Conservation (phyloP, 2,329 filamentous ascomycete species). For the Colletotrichum sp. region DNA sequence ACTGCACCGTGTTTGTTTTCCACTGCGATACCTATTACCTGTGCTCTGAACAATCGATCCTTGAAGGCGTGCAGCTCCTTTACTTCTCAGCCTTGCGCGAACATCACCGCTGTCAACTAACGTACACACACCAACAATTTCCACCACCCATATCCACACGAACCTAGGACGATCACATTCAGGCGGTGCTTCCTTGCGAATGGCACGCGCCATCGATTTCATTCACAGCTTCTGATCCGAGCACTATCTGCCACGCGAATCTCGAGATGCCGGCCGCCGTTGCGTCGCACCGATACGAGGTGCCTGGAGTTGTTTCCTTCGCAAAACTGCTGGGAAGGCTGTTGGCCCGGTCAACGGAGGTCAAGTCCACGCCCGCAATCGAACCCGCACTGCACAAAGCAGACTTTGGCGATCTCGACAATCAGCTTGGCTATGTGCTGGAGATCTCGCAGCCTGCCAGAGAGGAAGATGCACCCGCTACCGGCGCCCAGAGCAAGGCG, state of each 20-base stretch:
- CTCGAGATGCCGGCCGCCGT: conserved; percentile 54
- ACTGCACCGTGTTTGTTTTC: background rate
- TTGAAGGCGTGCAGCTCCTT: background rate
- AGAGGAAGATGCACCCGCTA: conserved; percentile 14
- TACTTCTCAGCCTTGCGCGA: background rate
- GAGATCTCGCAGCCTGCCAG: conserved; percentile 32
- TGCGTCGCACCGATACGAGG: conserved; percentile 48
- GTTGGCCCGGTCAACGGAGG: conserved; percentile 60
- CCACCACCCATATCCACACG: background rate
- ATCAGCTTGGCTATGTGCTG: conserved; percentile 43
- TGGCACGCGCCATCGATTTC: background rate
- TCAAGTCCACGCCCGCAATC: conserved; percentile 65
- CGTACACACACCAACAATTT: background rate
- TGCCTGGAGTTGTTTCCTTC: conserved; percentile 60
- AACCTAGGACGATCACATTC: background rate
- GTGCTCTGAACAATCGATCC: background rate
- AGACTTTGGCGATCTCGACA: conserved; percentile 60
- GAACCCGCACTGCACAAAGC: conserved; percentile 79
- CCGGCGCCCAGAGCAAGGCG: conserved; percentile 43
- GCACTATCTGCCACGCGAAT: background rate
- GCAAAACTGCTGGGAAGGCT: conserved; percentile 60
- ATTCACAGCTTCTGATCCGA: background rate
- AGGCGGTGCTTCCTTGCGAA: background rate
- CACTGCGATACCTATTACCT: background rate
- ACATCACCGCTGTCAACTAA: background rate